phyloP scores from a whole-genome alignment of 2,329 filamentous ascomycete species.

The Pseudopithomyces chartarum region DNA sequence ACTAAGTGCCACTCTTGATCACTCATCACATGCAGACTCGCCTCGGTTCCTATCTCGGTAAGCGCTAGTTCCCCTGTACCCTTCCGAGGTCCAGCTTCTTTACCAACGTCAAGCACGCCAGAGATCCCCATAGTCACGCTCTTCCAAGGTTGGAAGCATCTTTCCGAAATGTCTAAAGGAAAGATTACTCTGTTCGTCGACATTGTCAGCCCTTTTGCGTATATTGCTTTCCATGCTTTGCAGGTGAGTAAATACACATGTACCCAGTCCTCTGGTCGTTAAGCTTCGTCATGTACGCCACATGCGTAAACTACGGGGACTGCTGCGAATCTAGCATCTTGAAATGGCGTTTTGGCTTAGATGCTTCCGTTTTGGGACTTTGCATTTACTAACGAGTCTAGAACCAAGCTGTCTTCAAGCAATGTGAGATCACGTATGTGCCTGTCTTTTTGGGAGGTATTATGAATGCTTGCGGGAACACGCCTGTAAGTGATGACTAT shows the following conservation, averaged over 20 bases:
- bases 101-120: neutral
- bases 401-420: slow-evolving; percentile 61
- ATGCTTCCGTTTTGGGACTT: neutral
- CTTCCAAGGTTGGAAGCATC: neutral
- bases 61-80: neutral
- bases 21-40: neutral
- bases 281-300: no score
- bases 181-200: slow-evolving; percentile 64
- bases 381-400: slow-evolving; percentile 30
- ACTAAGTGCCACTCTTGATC: neutral
- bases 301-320: no score
- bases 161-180: slow-evolving; percentile 49
- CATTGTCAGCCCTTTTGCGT: slow-evolving; percentile 64
- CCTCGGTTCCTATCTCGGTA: neutral
- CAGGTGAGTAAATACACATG: no score
- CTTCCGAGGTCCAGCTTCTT: neutral
- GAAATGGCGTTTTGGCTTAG: no score
- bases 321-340: no score
- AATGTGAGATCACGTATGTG: slow-evolving; percentile 60
- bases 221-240: slow-evolving; percentile 62
- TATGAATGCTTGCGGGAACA: slow-evolving; percentile 62
- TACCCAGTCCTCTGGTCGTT: no score
- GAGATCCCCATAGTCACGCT: neutral
- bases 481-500: slow-evolving; percentile 51
- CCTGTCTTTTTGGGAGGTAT: slow-evolving; percentile 65